Evolutionary conservation across 2,329 filamentous ascomycete genomes (phyloP).

Genomic region (Paraconiothyrium sp.): DNA sequence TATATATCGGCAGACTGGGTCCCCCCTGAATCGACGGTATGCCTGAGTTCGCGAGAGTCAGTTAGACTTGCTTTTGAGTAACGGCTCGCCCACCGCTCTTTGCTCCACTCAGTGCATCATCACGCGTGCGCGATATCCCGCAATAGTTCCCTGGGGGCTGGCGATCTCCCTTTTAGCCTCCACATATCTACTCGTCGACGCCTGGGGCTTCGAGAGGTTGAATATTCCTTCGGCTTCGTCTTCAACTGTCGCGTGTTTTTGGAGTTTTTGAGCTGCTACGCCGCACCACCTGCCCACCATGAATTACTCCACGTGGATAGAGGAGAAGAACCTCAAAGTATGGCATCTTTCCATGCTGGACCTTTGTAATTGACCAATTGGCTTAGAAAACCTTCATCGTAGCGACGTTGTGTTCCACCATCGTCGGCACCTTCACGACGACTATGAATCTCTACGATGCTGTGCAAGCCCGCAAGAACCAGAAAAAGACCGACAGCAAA

Average conservation of each 20-base stretch:
- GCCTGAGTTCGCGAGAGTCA: neutral
- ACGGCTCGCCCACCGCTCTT: constrained; percentile 10
- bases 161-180: neutral
- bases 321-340: constrained; percentile 57
- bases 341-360: constrained; percentile 1
- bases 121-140: constrained; percentile 10
- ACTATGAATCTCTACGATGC: constrained; percentile 56
- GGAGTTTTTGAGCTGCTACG: too few relatives aligned
- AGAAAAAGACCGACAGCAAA: constrained; percentile 48
- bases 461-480: constrained; percentile 46
- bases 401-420: constrained; percentile 55
- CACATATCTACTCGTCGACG: constrained; percentile 2
- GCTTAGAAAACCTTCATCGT: constrained; percentile 57
- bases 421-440: constrained; percentile 57
- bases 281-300: constrained; percentile 30
- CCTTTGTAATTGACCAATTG: neutral
- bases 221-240: neutral
- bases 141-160: neutral
- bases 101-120: constrained; percentile 15
- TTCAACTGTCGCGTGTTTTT: neutral
- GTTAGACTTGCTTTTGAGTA: constrained; percentile 4
- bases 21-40: neutral
- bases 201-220: neutral
- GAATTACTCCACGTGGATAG: constrained; percentile 57
- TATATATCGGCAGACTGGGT: neutral